Conservation (phyloP, 2,329 filamentous ascomycete species). For the Calycina herbarum region DNA sequence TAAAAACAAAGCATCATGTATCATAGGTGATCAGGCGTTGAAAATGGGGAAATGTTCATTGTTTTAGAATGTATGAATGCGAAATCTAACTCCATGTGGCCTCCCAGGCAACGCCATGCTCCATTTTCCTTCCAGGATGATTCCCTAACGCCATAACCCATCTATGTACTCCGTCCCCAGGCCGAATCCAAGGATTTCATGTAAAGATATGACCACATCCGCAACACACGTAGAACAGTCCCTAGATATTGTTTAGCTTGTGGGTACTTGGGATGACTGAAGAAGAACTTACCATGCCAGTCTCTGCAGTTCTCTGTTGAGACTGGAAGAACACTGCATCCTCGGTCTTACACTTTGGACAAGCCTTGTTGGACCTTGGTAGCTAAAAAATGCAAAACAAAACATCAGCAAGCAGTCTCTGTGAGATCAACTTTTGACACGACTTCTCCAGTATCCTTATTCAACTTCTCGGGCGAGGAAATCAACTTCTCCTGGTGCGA, state of each 20-base stretch:
- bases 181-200: conserved; percentile 38
- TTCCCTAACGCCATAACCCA: conserved; percentile 16
- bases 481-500: conserved; percentile 9
- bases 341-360: conserved; percentile 79
- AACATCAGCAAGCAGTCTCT: conserved; percentile 40
- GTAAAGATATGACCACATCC: conserved; percentile 86
- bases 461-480: conserved; percentile 13
- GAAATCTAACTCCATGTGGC: background rate
- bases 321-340: conserved; percentile 99
- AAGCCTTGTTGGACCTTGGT: conserved; percentile 82
- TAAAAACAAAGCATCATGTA: conserved; percentile 31
- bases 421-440: conserved; percentile 17
- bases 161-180: conserved; percentile 10
- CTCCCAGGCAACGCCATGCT: conserved; percentile 9
- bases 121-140: conserved; percentile 9
- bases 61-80: background rate
- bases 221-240: conserved; percentile 93
- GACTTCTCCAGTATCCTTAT: conserved; percentile 18
- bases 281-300: conserved; percentile 80
- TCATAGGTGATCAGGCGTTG: conserved; percentile 30
- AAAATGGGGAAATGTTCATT: conserved; percentile 7
- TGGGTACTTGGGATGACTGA: background rate
- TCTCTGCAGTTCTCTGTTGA: conserved; percentile 93
- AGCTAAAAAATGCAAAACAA: conserved; percentile 63
- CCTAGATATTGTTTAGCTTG: conserved; percentile 51